Evolutionary conservation across 2,329 filamentous ascomycete species (phyloP).

Genomic region (Pseudogymnoascus sp.): DNA sequence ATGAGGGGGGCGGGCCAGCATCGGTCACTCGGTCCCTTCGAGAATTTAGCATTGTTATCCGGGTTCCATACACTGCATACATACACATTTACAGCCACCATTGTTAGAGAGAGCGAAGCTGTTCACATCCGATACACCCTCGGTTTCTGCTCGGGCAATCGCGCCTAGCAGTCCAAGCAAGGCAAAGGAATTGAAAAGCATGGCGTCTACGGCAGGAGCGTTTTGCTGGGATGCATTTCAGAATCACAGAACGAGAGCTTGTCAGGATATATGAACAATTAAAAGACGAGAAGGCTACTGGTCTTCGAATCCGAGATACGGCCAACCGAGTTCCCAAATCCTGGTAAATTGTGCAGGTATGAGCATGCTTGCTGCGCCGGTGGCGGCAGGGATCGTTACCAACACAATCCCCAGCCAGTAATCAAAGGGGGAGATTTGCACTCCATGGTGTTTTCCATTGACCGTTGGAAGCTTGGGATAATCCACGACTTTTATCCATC

Average conservation of each 20-base stretch:
- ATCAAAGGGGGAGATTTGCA: not conserved
- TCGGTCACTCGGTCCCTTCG: not conserved
- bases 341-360: not conserved
- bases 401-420: not conserved
- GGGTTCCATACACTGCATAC: not conserved
- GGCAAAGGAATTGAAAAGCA: not conserved
- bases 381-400: not conserved
- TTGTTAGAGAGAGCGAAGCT: not conserved
- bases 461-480: not conserved
- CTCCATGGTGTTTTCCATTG: not conserved
- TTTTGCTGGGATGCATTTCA: not conserved
- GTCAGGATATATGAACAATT: not conserved
- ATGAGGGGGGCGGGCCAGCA: constrained; percentile 28
- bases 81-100: constrained; percentile 1
- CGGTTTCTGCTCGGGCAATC: not conserved
- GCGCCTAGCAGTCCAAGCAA: not conserved
- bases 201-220: not conserved
- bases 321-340: not conserved
- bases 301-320: not conserved
- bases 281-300: not conserved
- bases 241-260: not conserved
- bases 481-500: too few relatives aligned
- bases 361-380: not conserved
- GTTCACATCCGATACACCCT: not conserved
- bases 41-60: not conserved